Evolutionary conservation across 257 asterid species (phyloP), one percentile per base, ranked within the genome.

Genomic region (Lavandula angustifolia): DNA sequence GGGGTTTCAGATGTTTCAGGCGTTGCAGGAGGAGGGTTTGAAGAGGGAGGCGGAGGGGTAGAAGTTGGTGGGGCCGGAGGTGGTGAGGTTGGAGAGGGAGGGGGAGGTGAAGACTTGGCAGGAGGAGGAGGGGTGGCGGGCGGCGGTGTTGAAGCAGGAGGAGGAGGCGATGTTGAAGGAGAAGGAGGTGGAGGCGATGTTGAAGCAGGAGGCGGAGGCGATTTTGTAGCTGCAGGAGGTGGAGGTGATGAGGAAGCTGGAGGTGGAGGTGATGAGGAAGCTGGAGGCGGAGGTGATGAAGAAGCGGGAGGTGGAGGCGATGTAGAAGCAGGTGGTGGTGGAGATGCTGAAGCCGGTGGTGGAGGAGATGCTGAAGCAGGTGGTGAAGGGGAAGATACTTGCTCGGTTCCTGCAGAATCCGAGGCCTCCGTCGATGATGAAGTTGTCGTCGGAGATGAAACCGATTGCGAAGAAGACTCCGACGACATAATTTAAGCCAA

Each of bases 391-490:
- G 34, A 37, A 37, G 42, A 4, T 7, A 37, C 10, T 37, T 37
- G 9, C 42, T 37, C 42, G 2, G 7, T 37, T 37, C 7, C 9
- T 37, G 9, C 1, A 7, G 42, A 37, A 5, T 37, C 9, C 42
- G 47, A 3, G 3, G 5, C 13, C 46, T 3, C 7, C 10, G 13
- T 7, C 41, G 6, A 11, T 51, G 49, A 11, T 8, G 66, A 65
- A 59, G 81, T 56, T 38, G 68, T 57, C 53, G 66, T 11, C 4
- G 79, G 72, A 60, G 76, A 35, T 48, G 75, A 52, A 3, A 67
- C 77, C 58, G 72, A 46, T 32, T 60, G 54, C 38, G 62, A 8
- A 4, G 33, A 13, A 7, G 61, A 59, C 63, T 22, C 54, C 32
- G 48, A 37, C 16, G 66, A 59, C 73, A 68, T 66, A 6, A 7